A percentile compares a stretch with the other conserved stretches of the same genome.
Evolutionary conservation across 176 grass and related monocot species (phyloP).

Genomic region (Cenchrus purpureus): DNA sequence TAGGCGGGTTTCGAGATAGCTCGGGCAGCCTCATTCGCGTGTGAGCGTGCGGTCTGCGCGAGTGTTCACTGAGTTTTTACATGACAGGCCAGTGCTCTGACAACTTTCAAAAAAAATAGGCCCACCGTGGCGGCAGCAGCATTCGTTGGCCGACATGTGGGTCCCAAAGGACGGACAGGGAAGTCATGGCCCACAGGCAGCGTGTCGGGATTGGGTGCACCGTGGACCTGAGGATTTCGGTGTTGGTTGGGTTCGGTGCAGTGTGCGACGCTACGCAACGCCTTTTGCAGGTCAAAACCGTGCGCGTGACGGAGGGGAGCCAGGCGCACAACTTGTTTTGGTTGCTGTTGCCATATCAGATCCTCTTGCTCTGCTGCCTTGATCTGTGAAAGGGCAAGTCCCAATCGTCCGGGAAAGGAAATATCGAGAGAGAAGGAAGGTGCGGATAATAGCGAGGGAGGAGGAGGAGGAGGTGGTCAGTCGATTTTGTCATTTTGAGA

Average conservation of each 20-base stretch:
- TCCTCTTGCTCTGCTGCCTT: background rate
- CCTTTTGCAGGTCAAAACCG: conserved; percentile 31
- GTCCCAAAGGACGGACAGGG: rapidly evolving
- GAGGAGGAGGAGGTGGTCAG: too few relatives aligned
- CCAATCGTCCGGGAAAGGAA: too few relatives aligned
- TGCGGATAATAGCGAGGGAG: too few relatives aligned
- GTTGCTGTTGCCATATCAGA: background rate
- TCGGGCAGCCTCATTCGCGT: too few relatives aligned
- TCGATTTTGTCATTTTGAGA: too few relatives aligned
- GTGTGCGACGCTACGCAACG: background rate
- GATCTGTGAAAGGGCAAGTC: background rate
- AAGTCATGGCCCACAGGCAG: background rate
- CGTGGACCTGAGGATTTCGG: background rate
- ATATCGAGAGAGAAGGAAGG: too few relatives aligned
- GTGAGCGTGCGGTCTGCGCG: too few relatives aligned
- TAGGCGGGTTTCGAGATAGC: too few relatives aligned
- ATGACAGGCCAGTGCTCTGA: too few relatives aligned
- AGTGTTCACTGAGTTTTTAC: too few relatives aligned
- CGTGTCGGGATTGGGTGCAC: background rate
- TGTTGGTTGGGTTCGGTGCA: background rate
- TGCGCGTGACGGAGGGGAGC: background rate
- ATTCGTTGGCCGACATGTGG: background rate
- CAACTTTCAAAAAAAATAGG: too few relatives aligned
- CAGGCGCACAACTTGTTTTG: background rate
- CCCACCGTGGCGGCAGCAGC: too few relatives aligned